phyloP scores from a whole-genome alignment of 768 basidiomycete genomes.

The Megacollybia marginata region DNA sequence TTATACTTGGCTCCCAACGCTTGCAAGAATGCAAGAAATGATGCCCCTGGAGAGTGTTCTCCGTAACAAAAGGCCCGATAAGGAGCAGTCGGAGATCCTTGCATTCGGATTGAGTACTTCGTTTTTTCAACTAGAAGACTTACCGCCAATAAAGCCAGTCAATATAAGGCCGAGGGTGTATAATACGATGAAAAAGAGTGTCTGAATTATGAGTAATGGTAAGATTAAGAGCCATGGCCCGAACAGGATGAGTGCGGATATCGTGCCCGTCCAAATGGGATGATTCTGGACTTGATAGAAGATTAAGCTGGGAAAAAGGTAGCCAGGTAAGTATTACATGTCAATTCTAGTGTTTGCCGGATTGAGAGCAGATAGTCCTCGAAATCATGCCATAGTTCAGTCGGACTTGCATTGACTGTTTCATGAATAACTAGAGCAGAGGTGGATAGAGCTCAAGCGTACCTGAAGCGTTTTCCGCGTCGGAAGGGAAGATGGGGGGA shows the following conservation, averaged over 20 bases:
- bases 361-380: too few species aligned
- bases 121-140: background rate
- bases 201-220: conserved; percentile 14
- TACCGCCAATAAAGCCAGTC: conserved; percentile 14
- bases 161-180: conserved; percentile 12
- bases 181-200: conserved; percentile 7
- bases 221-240: conserved; percentile 18
- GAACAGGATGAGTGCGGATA: conserved; percentile 11
- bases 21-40: conserved; percentile 16
- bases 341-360: too few species aligned
- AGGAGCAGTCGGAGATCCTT: conserved; percentile 18
- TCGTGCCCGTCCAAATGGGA: conserved; percentile 7
- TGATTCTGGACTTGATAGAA: background rate
- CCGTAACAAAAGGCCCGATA: conserved; percentile 18
- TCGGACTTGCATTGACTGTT: too few species aligned
- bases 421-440: too few species aligned
- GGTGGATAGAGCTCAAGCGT: too few species aligned
- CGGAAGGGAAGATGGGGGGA: too few species aligned
- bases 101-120: background rate
- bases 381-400: too few species aligned
- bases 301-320: too few species aligned
- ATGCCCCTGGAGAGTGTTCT: conserved; percentile 14
- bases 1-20: conserved; percentile 18
- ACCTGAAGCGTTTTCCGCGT: too few species aligned
- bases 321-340: too few species aligned